Evolutionary conservation across 1,284 basidiomycete genomes (phyloP).

Genomic region (Ustilago shanxiensis): DNA sequence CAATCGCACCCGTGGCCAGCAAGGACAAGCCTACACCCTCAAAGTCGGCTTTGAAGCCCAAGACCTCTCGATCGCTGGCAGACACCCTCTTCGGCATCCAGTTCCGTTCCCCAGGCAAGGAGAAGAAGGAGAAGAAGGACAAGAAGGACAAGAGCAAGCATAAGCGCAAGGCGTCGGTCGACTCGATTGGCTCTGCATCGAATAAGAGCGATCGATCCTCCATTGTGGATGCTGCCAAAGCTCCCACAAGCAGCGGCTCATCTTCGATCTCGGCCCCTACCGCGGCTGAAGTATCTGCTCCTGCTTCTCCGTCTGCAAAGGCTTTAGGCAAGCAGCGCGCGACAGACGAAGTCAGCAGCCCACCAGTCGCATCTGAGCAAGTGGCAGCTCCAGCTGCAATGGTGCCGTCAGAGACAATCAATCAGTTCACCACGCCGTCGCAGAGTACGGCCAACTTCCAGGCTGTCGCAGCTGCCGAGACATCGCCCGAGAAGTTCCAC

Average conservation of each 20-base stretch:
- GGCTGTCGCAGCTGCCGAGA: conserved; percentile 16
- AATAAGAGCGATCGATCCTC: conserved; percentile 35
- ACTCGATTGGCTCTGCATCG: conserved; percentile 35
- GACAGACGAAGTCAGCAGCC: conserved; percentile 1
- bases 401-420: conserved; percentile 27
- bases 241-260: conserved; percentile 16
- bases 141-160: conserved; percentile 51
- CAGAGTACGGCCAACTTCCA: conserved; percentile 48
- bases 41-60: conserved; percentile 58
- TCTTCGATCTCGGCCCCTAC: neutral
- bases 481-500: conserved; percentile 41
- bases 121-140: conserved; percentile 39
- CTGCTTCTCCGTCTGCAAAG: conserved; percentile 33
- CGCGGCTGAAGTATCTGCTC: conserved; percentile 4
- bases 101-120: conserved; percentile 44
- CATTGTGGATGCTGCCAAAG: conserved; percentile 13
- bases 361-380: neutral
- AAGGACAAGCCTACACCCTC: conserved; percentile 58
- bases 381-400: conserved; percentile 1
- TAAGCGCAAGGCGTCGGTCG: conserved; percentile 31
- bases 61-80: conserved; percentile 52
- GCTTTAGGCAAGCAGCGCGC: conserved; percentile 35
- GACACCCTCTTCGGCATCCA: conserved; percentile 63
- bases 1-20: conserved; percentile 14
- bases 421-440: conserved; percentile 33